Conservation (phyloP, 2,329 filamentous ascomycete genomes). For the Scedosporium boydii region DNA sequence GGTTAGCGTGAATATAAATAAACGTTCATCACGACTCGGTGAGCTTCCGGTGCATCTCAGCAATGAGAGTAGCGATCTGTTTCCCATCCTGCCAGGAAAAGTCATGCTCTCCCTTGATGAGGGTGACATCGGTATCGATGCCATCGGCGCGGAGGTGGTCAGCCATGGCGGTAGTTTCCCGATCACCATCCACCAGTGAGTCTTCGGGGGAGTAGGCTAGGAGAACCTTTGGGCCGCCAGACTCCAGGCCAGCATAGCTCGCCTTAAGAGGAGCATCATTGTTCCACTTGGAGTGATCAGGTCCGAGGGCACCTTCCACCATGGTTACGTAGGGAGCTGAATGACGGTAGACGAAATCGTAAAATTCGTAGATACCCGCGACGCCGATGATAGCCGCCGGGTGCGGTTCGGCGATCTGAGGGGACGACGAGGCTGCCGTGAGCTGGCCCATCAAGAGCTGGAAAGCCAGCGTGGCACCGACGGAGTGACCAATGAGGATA, state of each 20-base stretch:
- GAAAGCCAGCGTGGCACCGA: constrained; percentile 46
- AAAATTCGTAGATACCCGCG: constrained; percentile 59
- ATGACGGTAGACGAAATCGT: constrained; percentile 38
- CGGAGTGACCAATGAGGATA: constrained; percentile 52
- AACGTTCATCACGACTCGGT: constrained; percentile 48
- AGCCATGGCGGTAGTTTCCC: constrained; percentile 50
- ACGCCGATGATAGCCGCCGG: constrained; percentile 50
- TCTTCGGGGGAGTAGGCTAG: constrained; percentile 38
- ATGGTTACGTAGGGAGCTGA: constrained; percentile 45
- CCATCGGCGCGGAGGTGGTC: constrained; percentile 30
- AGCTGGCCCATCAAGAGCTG: constrained; percentile 35
- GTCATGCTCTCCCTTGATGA: constrained; percentile 50
- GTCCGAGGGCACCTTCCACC: constrained; percentile 51
- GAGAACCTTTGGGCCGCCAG: constrained; percentile 21
- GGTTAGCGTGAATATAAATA: background rate
- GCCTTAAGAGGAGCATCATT: constrained; percentile 42
- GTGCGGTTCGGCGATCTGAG: constrained; percentile 17
- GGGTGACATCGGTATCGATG: constrained; percentile 20
- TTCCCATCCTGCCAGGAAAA: constrained; percentile 51
- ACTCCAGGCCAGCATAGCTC: constrained; percentile 31
- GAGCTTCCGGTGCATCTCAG: constrained; percentile 45
- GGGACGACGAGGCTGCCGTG: constrained; percentile 13
- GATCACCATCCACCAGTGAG: constrained; percentile 37
- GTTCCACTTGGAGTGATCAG: constrained; percentile 38
- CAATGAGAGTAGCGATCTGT: constrained; percentile 25